Conservation (phyloP, 805 yeast genomes). For the Saturnispora kantuleensis region DNA sequence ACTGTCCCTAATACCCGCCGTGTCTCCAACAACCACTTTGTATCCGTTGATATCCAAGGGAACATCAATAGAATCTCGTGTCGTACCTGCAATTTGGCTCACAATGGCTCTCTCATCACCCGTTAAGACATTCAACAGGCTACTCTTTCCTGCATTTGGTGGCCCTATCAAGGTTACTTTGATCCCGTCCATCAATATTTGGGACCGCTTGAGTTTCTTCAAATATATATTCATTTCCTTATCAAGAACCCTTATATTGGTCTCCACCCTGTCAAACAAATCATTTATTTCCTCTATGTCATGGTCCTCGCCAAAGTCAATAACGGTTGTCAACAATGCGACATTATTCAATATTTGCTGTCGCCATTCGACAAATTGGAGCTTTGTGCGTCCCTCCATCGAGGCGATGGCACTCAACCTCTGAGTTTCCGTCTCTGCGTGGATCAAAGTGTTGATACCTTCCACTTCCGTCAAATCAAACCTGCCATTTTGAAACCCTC, state of each 20-base stretch:
- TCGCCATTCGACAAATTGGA: constrained; percentile 58
- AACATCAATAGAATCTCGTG: constrained; percentile 79
- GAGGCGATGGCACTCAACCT: constrained; percentile 65
- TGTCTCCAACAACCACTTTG: constrained; percentile 78
- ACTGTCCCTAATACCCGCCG: constrained; percentile 74
- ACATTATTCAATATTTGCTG: constrained; percentile 48
- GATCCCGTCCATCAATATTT: constrained; percentile 63
- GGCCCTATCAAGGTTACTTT: constrained; percentile 72
- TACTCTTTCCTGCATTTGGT: constrained; percentile 95
- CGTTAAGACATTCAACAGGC: constrained; percentile 67
- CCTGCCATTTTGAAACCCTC: constrained; percentile 79
- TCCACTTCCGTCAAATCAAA: constrained; percentile 85
- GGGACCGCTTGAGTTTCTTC: constrained; percentile 42
- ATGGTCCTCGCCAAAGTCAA: constrained; percentile 93
- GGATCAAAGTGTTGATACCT: constrained; percentile 79
- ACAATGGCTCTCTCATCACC: constrained; percentile 83
- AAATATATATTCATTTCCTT: constrained; percentile 37
- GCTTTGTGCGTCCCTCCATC: constrained; percentile 58
- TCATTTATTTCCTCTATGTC: constrained; percentile 57
- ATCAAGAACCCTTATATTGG: constrained; percentile 32
- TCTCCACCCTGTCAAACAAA: constrained; percentile 42
- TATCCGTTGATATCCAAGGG: constrained; percentile 75
- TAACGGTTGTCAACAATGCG: constrained; percentile 75
- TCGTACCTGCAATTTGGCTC: constrained; percentile 86
- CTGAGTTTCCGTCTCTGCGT: constrained; percentile 90